Evolutionary conservation across 108 stramenopile species (phyloP).

Genomic region (Chaetoceros tenuissimus): DNA sequence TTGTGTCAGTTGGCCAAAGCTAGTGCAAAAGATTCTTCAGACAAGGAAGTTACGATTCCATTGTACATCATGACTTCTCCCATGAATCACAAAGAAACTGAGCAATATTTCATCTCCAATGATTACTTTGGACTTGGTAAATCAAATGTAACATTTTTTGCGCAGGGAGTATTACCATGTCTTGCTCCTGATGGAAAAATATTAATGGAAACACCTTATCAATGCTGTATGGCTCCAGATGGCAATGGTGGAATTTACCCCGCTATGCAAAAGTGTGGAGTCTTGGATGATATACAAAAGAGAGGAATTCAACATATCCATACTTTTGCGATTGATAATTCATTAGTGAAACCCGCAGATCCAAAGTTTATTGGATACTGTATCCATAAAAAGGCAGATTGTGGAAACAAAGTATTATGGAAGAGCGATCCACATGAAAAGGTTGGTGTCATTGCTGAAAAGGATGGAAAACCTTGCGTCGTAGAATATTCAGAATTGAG

Average conservation of each 20-base stretch:
- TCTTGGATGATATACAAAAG: conserved; percentile 71
- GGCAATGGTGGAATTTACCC: conserved; percentile 98
- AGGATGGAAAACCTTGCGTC: conserved; percentile 67
- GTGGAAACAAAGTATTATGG: conserved; percentile 94
- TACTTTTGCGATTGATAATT: conserved; percentile 95
- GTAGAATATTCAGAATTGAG: conserved; percentile 92
- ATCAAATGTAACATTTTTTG: conserved; percentile 82
- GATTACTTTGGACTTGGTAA: conserved; percentile 71
- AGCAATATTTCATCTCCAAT: conserved; percentile 60
- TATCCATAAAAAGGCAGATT: conserved; percentile 67
- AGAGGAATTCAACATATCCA: conserved; percentile 83
- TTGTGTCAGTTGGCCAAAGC: conserved; percentile 33
- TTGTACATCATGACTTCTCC: conserved; percentile 98
- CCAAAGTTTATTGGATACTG: conserved; percentile 94
- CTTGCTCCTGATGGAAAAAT: conserved; percentile 83
- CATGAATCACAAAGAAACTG: conserved; percentile 83
- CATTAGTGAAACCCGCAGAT: conserved; percentile 85
- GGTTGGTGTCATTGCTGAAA: conserved; percentile 84
- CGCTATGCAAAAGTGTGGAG: conserved; percentile 73
- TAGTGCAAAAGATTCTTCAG: neutral
- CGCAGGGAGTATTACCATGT: conserved; percentile 91
- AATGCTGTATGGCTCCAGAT: conserved; percentile 87
- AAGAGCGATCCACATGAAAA: conserved; percentile 84
- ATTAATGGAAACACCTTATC: conserved; percentile 63
- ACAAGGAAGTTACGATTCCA: conserved; percentile 30